Conservation (phyloP, 768 basidiomycete species). For the Leccinum subtestaceum region DNA sequence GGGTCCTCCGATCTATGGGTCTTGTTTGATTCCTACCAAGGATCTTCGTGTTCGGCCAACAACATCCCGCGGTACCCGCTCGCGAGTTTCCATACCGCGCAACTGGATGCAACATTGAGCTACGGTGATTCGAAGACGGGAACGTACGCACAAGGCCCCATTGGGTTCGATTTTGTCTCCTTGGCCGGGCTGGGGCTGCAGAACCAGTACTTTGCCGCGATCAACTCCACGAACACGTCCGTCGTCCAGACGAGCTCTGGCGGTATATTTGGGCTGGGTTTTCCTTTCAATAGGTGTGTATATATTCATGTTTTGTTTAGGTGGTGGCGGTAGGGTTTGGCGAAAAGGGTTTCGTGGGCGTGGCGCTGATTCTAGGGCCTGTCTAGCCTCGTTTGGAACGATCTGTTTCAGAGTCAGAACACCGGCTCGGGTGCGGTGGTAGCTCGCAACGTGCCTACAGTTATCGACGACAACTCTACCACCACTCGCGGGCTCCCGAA, state of each 20-base stretch:
- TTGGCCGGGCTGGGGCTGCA: slow-evolving; percentile 50
- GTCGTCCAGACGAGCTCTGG: slow-evolving; percentile 52
- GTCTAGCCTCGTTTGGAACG: slow-evolving; percentile 46
- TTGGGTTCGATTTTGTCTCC: slow-evolving; percentile 57
- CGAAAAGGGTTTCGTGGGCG: neutral
- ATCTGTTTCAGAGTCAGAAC: slow-evolving; percentile 29
- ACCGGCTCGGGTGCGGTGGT: no score
- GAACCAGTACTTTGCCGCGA: slow-evolving; percentile 61
- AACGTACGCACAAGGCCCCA: slow-evolving; percentile 61
- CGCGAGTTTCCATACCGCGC: slow-evolving; percentile 43
- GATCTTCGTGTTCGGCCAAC: slow-evolving; percentile 36
- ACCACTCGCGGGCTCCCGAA: neutral
- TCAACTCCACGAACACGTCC: slow-evolving; percentile 66
- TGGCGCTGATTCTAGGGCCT: neutral
- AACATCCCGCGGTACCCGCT: slow-evolving; percentile 49
- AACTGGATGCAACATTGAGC: slow-evolving; percentile 45
- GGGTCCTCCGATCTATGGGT: slow-evolving; percentile 81
- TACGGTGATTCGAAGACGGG: slow-evolving; percentile 75
- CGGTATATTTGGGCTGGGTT: slow-evolving; percentile 75
- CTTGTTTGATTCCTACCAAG: slow-evolving; percentile 53
- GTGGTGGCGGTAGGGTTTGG: neutral
- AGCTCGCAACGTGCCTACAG: neutral
- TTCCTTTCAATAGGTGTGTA: slow-evolving; percentile 65
- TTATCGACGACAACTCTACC: no score
- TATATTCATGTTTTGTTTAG: neutral